A percentile compares a stretch with the other conserved stretches of the same genome.
These are phyloP conservation scores for Polyporus tsugae DNA, from an alignment of 1,284 basidiomycete genomes.

Conservation along the genomic window DNA sequence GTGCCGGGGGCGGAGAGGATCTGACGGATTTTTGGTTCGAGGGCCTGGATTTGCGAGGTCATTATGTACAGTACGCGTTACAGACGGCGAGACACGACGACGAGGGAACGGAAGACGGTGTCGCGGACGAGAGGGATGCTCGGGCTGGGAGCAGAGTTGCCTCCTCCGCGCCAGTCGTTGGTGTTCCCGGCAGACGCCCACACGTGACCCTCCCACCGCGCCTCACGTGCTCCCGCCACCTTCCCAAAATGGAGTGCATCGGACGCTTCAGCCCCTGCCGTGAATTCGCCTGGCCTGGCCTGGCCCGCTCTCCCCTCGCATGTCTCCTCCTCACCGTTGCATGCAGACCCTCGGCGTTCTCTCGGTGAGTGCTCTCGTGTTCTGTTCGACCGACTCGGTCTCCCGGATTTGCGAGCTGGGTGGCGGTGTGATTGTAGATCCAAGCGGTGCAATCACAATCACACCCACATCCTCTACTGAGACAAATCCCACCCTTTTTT, in stretches of 20 bases:
- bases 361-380: neutral
- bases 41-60: slow-evolving; percentile 39
- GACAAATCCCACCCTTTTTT: neutral
- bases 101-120: neutral
- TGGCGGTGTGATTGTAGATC: slow-evolving; percentile 31
- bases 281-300: neutral
- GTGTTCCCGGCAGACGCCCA: neutral
- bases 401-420: neutral
- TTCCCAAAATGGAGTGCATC: neutral
- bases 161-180: neutral
- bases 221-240: neutral
- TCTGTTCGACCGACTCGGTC: too few relatives aligned
- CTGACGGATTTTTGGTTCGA: slow-evolving; percentile 66
- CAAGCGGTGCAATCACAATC: slow-evolving; percentile 26
- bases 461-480: neutral
- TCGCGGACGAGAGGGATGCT: neutral
- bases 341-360: neutral
- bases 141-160: slow-evolving; percentile 4
- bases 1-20: slow-evolving; percentile 76
- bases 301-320: neutral
- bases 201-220: neutral
- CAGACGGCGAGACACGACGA: slow-evolving; percentile 16
- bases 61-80: slow-evolving; percentile 25
- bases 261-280: neutral
- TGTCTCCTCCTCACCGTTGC: neutral